Percentiles rank a stretch among this genome's conserved stretches.
Evolutionary conservation across 2,329 filamentous ascomycete genomes (phyloP).

Genomic region (Calonectria crousiana): DNA sequence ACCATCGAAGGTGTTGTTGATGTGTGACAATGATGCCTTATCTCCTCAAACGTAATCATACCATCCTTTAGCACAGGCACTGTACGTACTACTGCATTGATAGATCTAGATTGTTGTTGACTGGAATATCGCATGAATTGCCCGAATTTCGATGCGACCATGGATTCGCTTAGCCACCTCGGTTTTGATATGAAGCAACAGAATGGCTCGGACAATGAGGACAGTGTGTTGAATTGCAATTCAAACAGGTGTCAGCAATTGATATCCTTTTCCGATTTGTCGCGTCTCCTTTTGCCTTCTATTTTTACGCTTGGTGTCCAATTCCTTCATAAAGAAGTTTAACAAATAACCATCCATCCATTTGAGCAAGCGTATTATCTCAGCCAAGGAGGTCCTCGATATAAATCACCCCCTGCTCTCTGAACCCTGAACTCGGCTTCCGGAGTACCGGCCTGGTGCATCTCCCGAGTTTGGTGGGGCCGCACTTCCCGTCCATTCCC

Average conservation of each 20-base stretch:
- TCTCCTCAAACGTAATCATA: background rate
- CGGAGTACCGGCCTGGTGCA: slow-evolving; percentile 3
- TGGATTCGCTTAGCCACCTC: background rate
- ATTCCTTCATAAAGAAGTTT: background rate
- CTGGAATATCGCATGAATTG: background rate
- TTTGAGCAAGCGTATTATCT: background rate
- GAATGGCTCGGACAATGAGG: background rate
- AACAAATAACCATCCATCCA: background rate
- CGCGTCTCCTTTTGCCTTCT: background rate
- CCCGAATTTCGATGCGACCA: background rate
- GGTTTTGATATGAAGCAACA: background rate
- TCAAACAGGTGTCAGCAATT: background rate
- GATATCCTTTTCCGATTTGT: background rate
- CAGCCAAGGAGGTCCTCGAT: background rate
- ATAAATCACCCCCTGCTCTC: background rate
- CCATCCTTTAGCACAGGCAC: background rate
- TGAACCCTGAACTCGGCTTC: slow-evolving; percentile 3
- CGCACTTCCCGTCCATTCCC: background rate
- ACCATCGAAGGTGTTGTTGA: background rate
- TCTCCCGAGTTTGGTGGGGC: slow-evolving; percentile 11
- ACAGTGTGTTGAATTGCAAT: background rate
- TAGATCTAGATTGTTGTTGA: background rate
- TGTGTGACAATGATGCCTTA: background rate
- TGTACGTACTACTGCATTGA: background rate
- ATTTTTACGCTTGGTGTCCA: background rate